Percentiles rank a stretch among this genome's conserved stretches.
phyloP scores from a whole-genome alignment of 768 basidiomycete genomes.

The Pleurotus tuoliensis region DNA sequence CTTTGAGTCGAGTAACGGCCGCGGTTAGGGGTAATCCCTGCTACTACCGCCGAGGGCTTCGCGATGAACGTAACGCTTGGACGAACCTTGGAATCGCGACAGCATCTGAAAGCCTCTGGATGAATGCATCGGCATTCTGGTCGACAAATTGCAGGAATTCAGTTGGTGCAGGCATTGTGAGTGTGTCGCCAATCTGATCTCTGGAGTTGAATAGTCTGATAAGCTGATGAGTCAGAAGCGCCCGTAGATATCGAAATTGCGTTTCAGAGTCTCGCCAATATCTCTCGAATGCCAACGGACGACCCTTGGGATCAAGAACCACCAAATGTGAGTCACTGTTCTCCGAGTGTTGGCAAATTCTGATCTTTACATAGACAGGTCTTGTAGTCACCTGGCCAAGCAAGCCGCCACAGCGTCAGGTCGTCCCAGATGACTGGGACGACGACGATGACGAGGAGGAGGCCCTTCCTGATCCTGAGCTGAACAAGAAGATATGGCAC shows the following conservation, averaged over 20 bases:
- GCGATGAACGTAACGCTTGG: neutral
- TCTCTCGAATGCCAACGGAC: constrained; percentile 1
- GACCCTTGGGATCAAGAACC: constrained; percentile 2
- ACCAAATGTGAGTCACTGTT: too few species aligned
- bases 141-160: constrained; percentile 58
- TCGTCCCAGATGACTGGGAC: constrained; percentile 55
- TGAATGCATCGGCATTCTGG: constrained; percentile 65
- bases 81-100: constrained; percentile 77
- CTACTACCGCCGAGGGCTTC: too few species aligned
- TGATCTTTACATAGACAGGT: too few species aligned
- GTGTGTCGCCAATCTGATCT: too few species aligned
- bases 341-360: too few species aligned
- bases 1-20: too few species aligned
- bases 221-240: too few species aligned
- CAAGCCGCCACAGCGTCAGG: neutral
- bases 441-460: constrained; percentile 45
- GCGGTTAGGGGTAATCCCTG: neutral
- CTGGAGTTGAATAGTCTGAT: too few species aligned
- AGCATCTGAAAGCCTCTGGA: constrained; percentile 74
- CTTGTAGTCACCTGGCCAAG: too few species aligned
- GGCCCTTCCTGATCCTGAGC: constrained; percentile 8
- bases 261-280: too few species aligned
- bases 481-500: constrained; percentile 55
- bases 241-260: too few species aligned
- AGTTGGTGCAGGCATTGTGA: constrained; percentile 42